Evolutionary conservation across 106 monocot genomes (phyloP), one percentile per base, ranked within the genome.

Genomic region (Dactylorhiza incarnata): DNA sequence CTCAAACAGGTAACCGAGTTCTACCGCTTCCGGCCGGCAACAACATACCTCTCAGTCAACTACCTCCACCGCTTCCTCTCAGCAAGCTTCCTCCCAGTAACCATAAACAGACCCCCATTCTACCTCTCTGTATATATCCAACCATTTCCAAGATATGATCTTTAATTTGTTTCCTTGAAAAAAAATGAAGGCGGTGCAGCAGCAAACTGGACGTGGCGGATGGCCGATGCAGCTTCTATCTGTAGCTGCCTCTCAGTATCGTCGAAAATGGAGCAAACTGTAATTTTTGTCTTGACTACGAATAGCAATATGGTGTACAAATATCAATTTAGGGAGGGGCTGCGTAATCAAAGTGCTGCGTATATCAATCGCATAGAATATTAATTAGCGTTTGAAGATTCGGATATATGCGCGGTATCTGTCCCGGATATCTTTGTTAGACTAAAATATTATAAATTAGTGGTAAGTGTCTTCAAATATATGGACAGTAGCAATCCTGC

Each of bases 261-360:
- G 45, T 89, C 91, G 47, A 94, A 94, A 80, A 89, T 94, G 87
- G 91, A 88, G 76, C 91, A 94, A 77, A 87, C 89, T n/a, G n/a
- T n/a, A n/a, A n/a, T n/a, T n/a, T n/a, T n/a, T n/a, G n/a, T n/a
- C n/a, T n/a, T n/a, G n/a, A n/a, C n/a, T n/a, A n/a, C n/a, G n/a
- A n/a, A n/a, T n/a, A n/a, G n/a, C n/a, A n/a, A n/a, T n/a, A n/a
- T n/a, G n/a, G n/a, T n/a, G n/a, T n/a, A n/a, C n/a, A n/a, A n/a
- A n/a, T n/a, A n/a, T n/a, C n/a, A n/a, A n/a, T n/a, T n/a, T n/a
- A n/a, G n/a, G n/a, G n/a, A n/a, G n/a, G n/a, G n/a, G n/a, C n/a
- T n/a, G n/a, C n/a, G n/a, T n/a, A n/a, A n/a, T n/a, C n/a, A n/a
- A n/a, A n/a, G n/a, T n/a, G n/a, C n/a, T n/a, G n/a, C n/a, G n/a